Evolutionary conservation across 225 moss, liverwort and hornwort genomes (phyloP), one percentile per base, ranked within the genome.

Genomic region (Takakia lepidozioides): DNA sequence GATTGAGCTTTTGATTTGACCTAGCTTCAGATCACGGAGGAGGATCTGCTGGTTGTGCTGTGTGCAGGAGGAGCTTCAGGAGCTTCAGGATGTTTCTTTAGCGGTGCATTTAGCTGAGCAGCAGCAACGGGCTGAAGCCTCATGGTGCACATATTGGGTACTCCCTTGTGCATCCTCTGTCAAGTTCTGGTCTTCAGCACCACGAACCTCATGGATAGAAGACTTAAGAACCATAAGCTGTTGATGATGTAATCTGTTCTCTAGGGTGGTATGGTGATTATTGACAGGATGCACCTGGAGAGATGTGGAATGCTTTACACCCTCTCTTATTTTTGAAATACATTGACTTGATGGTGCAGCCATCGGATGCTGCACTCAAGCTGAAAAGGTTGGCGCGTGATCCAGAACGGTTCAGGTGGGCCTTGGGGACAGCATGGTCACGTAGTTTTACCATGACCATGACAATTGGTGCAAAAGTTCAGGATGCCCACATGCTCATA

Each of bases 71-170:
- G 82, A 82, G 51, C 66, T 87, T 41, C 48, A 66, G 27, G 95
- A 90, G 62, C 80, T 95, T 48, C 95, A 95, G 54, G 76, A 95
- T 62, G 51, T 59, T 32, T 74, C 75, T 43, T 59, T 95, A 76
- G 86, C 81, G 57, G 61, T 61, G 68, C 40, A 50, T 54, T 41
- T 90, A 20, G 51, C 62, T 50, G 57, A 45, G 44, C 69, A 77
- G 52, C 89, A 85, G 70, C 62, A 80, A 55, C 78, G 90, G 57
- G 79, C 76, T 40, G 71, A 84, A 2, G 64, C 56, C 48, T 73
- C 82, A 29, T 90, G 95, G 95, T 63, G 67, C 29, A 72, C 74
- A 52, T 70, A 86, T 68, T 95, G 89, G 86, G 92, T 93, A 81
- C 29, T 23, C n/a, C n/a, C n/a, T n/a, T n/a, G n/a, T n/a, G n/a